Percentiles rank a stretch among this genome's conserved stretches.
phyloP scores from a whole-genome alignment of 192 early-diverging fungal genomes.

The Coemansia guatemalensis region DNA sequence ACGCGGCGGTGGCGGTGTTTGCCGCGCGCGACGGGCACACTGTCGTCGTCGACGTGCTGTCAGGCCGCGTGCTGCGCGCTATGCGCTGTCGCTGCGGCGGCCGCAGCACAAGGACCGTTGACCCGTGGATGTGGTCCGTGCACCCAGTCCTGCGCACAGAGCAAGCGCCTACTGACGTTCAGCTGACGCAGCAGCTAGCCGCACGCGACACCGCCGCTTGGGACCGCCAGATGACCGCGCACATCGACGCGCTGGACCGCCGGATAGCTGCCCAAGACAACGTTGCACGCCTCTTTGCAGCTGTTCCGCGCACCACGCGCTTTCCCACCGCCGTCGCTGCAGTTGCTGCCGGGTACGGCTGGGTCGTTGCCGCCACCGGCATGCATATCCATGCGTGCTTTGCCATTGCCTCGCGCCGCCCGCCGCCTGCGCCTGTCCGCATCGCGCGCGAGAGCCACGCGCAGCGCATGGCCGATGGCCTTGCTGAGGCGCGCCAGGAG shows the following conservation, averaged over 20 bases:
- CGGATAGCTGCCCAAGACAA: conserved; percentile 11
- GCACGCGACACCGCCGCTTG: conserved; percentile 18
- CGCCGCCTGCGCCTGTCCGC: background rate
- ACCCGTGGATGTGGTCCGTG: conserved; percentile 38
- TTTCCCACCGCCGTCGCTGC: conserved; percentile 38
- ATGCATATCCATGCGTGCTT: conserved; percentile 30
- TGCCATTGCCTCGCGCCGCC: conserved; percentile 2
- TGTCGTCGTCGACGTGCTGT: conserved; percentile 22
- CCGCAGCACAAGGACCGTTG: conserved; percentile 5
- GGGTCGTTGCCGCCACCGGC: conserved; percentile 27
- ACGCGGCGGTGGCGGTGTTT: conserved; percentile 24
- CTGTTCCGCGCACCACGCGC: background rate
- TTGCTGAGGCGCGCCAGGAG: conserved; percentile 24
- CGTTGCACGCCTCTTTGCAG: conserved; percentile 11
- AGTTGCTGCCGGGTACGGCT: conserved; percentile 14
- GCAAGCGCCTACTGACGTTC: conserved; percentile 9
- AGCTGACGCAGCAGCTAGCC: conserved; percentile 19
- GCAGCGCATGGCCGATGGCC: conserved; percentile 12
- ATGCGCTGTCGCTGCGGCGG: conserved; percentile 27
- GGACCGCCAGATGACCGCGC: conserved; percentile 10
- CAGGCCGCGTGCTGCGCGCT: conserved; percentile 9
- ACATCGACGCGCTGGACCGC: conserved; percentile 22
- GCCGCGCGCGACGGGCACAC: conserved; percentile 40
- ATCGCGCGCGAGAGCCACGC: background rate
- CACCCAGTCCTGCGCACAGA: conserved; percentile 18